Evolutionary conservation across 2,329 filamentous ascomycete genomes (phyloP).

Genomic region (Fusarium protoensiforme): DNA sequence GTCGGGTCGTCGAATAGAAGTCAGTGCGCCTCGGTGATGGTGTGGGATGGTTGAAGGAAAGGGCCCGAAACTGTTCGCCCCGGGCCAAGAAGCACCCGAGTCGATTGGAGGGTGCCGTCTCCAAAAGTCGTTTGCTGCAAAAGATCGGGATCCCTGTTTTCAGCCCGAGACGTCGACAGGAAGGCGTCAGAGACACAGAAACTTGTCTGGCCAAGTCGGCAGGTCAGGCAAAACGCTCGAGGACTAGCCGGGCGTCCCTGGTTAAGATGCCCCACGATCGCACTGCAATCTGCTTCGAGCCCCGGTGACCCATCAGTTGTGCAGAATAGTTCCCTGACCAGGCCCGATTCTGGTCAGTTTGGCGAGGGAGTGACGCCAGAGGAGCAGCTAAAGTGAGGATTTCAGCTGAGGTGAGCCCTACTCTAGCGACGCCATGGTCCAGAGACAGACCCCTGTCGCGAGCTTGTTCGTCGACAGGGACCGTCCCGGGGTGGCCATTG

Average conservation of each 20-base stretch:
- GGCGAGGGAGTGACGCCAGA: constrained; percentile 43
- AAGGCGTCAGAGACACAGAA: constrained; percentile 38
- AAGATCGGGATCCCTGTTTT: constrained; percentile 45
- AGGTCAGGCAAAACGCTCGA: constrained; percentile 13
- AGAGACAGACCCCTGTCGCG: constrained; percentile 38
- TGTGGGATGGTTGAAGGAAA: constrained; percentile 16
- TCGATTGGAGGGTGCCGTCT: constrained; percentile 9
- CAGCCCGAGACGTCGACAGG: constrained; percentile 39
- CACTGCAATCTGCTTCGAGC: constrained; percentile 44
- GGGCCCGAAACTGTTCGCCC: constrained; percentile 20
- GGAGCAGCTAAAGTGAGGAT: constrained; percentile 40
- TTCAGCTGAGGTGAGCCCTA: constrained; percentile 56
- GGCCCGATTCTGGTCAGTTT: constrained; percentile 32
- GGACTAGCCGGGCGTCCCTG: constrained; percentile 35
- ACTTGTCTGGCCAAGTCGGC: constrained; percentile 19
- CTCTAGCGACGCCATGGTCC: constrained; percentile 41
- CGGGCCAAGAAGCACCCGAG: constrained; percentile 21
- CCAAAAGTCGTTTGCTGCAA: constrained; percentile 28
- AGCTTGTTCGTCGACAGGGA: constrained; percentile 45
- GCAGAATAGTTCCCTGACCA: constrained; percentile 33
- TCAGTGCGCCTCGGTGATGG: constrained; percentile 18
- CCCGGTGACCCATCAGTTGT: constrained; percentile 26
- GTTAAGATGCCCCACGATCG: constrained; percentile 41
- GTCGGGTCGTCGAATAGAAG: constrained; percentile 29
- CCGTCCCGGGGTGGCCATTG: constrained; percentile 39